Evolutionary conservation across 768 basidiomycete genomes (phyloP), one percentile per base, ranked within the genome.

Genomic region (Boletus rubroflammeus): DNA sequence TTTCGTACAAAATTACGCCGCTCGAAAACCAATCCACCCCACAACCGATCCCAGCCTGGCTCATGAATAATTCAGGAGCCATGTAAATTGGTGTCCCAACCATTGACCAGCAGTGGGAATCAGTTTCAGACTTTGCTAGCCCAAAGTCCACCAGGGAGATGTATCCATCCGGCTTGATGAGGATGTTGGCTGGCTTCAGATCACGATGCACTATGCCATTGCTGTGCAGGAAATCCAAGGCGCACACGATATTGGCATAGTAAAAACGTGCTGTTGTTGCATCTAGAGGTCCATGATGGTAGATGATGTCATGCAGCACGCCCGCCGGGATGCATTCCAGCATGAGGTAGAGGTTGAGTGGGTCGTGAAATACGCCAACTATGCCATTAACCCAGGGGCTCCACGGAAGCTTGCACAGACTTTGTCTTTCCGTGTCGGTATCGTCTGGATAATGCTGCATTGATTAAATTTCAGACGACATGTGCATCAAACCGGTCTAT

Each of bases 131-230:
- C 32, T 64, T 57, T 1, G 78, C 71, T 23, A 68, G 54, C 3
- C 81, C 82, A 57, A 86, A 81, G 60, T 85, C 83, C 9, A 74
- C 74, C 1, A 85, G 55, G 52, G 69, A 64, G 26, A 84, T 70
- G 59, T 85, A 85, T 25, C 83, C 83, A 61, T 82, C 80, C 2
- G 72, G 59, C 40, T 79, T 81, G 53, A 85, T 50, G 47, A 85
- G 73, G 45, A 85, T 75, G 47, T 84, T 84, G 19, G 76, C 77
- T 2, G 83, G 81, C 60, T 84, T 84, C 19, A 85, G 51, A 60
- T 85, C 82, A 19, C 81, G 74, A 53, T 84, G 81, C 7, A 76
- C 72, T 46, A 83, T 68, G n/a, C 69, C 71, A 9, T 74, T 64
- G 0, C 54, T 51, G 49, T 80, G 76, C 2, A 85, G 62, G 60